Evolutionary conservation across 306 rosid genomes (phyloP).

Genomic region (Clitoria ternatea): DNA sequence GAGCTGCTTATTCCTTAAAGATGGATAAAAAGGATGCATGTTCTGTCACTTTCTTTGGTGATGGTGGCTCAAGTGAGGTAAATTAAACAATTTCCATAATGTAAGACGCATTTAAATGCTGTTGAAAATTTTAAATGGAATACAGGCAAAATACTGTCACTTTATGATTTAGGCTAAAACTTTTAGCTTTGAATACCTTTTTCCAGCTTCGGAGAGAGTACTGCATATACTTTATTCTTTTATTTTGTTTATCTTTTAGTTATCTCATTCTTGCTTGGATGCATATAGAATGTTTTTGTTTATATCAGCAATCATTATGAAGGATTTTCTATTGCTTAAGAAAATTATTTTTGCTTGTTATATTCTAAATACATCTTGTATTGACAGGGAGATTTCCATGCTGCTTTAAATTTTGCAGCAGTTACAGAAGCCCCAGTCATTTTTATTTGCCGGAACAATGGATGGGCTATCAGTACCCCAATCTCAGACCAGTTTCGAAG

Average conservation of each 20-base stretch:
- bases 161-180: neutral
- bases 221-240: neutral
- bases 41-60: slow-evolving; percentile 78
- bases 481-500: slow-evolving; percentile 94
- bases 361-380: slow-evolving; percentile 13
- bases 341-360: neutral
- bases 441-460: slow-evolving; percentile 92
- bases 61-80: slow-evolving; percentile 99
- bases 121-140: neutral
- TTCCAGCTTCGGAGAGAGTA: neutral
- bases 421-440: slow-evolving; percentile 88
- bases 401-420: slow-evolving; percentile 87
- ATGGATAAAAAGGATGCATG: slow-evolving; percentile 85
- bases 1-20: slow-evolving; percentile 94
- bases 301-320: slow-evolving; percentile 1
- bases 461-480: slow-evolving; percentile 99
- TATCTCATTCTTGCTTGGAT: neutral
- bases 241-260: neutral
- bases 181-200: neutral
- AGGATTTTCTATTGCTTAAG: neutral
- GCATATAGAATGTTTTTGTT: neutral
- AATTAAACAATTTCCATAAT: neutral
- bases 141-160: neutral
- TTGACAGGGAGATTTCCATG: slow-evolving; percentile 95
- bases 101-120: neutral